Evolutionary conservation across 345 rosid genomes (phyloP).

Genomic region (Salix koriyanagi): DNA sequence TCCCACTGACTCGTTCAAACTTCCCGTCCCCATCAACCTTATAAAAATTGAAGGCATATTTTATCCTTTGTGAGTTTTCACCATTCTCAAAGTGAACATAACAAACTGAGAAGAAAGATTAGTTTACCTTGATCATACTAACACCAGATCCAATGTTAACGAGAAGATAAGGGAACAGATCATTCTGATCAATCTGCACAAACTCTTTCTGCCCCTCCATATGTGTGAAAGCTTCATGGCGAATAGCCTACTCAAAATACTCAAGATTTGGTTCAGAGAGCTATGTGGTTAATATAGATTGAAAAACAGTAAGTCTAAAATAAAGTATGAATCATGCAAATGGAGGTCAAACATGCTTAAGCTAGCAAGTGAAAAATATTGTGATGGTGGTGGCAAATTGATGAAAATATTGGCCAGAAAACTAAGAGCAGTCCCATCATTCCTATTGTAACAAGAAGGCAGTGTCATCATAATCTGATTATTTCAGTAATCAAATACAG

Average conservation of each 20-base stretch:
- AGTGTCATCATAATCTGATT: background rate
- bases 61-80: constrained; percentile 5
- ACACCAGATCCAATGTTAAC: constrained; percentile 99
- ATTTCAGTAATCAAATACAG: background rate
- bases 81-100: background rate
- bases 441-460: background rate
- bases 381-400: background rate
- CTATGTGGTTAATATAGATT: background rate
- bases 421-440: background rate
- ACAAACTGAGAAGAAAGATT: constrained; percentile 1
- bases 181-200: constrained; percentile 87
- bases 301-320: background rate
- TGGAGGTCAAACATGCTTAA: background rate
- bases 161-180: constrained; percentile 93
- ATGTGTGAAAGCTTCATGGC: constrained; percentile 99
- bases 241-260: constrained; percentile 77
- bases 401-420: background rate
- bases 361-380: background rate
- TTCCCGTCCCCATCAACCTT: constrained; percentile 99
- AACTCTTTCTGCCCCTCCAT: constrained; percentile 92
- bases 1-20: constrained; percentile 92
- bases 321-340: background rate
- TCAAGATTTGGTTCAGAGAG: constrained; percentile 9
- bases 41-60: constrained; percentile 14
- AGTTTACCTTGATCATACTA: constrained; percentile 88